Evolutionary conservation across 179 eudicot genomes (phyloP), one percentile per base, ranked within the genome.

Genomic region (Gypsophila paniculata): DNA sequence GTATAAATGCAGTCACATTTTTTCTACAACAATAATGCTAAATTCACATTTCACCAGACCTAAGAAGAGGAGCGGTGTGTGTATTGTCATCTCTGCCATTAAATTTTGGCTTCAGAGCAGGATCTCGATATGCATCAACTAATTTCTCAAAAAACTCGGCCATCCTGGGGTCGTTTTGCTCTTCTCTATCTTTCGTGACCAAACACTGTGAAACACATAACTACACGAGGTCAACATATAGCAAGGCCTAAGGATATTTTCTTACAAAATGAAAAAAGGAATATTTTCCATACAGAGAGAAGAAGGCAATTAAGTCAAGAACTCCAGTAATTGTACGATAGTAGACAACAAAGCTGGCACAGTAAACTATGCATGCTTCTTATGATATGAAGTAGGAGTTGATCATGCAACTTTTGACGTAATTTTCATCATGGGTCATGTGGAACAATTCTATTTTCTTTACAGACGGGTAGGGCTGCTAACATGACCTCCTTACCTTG

Each of bases 61-160:
- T 44, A 54, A 76, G 87, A 76, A 88, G 96, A 44, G 89, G 94
- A 69, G 91, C 58, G 49, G 60, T 68, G 61, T 64, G 83, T 26
- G 78, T 42, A 70, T 77, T 81, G 5, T 68, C 72, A 65, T 73
- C 72, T 52, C 70, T 74, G 25, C 82, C 69, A 69, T 61, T 62
- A 46, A 61, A 75, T 61, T 19, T 54, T 4, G 88, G 86, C 75
- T 62, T 78, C 66, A 88, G 67, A 46, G 89, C 96, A 6, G 98
- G 98, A 81, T 93, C 96, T 46, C 76, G 82, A 85, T 93, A 93
- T 22, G 93, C 96, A 65, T 80, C 77, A 13, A 57, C 79, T 68
- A 93, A 85, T 25, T 80, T 81, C n/a, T 91, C 87, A 14, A 81
- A 74, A 75, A 93, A 93, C 70, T 83, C 89, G 3, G 74, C 69